Conservation (phyloP, 2,329 filamentous ascomycete species). For the Tolypocladium nubicola region DNA sequence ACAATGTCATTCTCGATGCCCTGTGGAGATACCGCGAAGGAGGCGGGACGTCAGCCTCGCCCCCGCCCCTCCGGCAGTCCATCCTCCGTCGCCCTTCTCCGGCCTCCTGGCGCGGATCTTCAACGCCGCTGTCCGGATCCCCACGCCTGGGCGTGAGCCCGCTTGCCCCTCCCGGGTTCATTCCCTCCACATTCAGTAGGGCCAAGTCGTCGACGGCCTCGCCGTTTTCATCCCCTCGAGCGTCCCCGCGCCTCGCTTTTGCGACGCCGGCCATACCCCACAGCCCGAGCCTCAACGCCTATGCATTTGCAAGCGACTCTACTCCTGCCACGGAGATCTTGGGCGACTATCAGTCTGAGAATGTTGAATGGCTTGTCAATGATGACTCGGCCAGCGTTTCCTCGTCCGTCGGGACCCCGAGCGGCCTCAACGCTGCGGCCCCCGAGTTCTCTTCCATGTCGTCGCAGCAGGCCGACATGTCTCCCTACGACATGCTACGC, state of each 20-base stretch:
- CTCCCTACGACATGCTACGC: slow-evolving; percentile 92
- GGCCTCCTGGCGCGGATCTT: slow-evolving; percentile 79
- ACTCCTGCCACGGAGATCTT: slow-evolving; percentile 76
- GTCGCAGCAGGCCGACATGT: slow-evolving; percentile 76
- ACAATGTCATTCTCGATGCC: slow-evolving; percentile 83
- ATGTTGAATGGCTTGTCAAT: slow-evolving; percentile 94
- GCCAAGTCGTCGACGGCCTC: slow-evolving; percentile 72
- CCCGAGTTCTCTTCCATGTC: slow-evolving; percentile 60
- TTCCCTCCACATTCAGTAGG: slow-evolving; percentile 63
- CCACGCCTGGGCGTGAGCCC: slow-evolving; percentile 73
- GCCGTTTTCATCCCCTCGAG: slow-evolving; percentile 86
- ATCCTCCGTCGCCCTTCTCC: slow-evolving; percentile 86
- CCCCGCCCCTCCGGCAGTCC: slow-evolving; percentile 77
- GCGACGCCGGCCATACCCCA: slow-evolving; percentile 86
- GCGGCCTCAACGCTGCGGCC: slow-evolving; percentile 65
- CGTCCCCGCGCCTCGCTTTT: slow-evolving; percentile 82
- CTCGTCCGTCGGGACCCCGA: slow-evolving; percentile 59
- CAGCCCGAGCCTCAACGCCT: slow-evolving; percentile 87
- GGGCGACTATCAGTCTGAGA: slow-evolving; percentile 84
- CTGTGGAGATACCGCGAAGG: slow-evolving; percentile 75
- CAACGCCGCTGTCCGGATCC: slow-evolving; percentile 73
- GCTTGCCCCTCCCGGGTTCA: slow-evolving; percentile 74
- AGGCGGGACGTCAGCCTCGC: slow-evolving; percentile 56
- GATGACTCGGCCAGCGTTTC: slow-evolving; percentile 74
- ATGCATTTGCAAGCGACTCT: slow-evolving; percentile 80